Evolutionary conservation across 129 eudicot genomes (phyloP), one percentile per base, ranked within the genome.

Genomic region (Dittrichia graveolens): DNA sequence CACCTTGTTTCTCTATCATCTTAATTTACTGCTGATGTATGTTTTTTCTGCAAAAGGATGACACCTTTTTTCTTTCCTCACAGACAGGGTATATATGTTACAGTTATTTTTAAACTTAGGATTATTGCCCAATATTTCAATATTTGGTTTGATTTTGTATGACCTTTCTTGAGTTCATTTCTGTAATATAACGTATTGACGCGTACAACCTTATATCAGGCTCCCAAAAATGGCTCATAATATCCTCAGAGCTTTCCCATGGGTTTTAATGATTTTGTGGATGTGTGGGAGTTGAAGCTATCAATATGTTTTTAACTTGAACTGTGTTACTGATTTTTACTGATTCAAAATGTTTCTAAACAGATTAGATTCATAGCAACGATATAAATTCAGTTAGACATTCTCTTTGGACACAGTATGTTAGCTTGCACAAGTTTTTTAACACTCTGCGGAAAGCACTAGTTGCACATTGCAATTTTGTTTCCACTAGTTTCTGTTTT

Each of bases 401-500:
- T 24, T 24, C 31, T 2, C 31, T 24, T 24, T 24, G 31, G 31
- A 24, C 31, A 24, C 31, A 2, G 31, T 2, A 24, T 24, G 31
- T 24, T 24, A 24, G 31, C 31, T 24, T 24, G 31, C 31, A 24
- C 31, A 24, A 24, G 41, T 48, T 41, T 41, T 37, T 41, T 63
- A 63, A 15, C 50, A 43, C 4, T 0, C 8, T 63, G 4, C 2
- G 10, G 76, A 45, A 72, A 54, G 24, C 65, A 13, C 24, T 45
- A 14, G 59, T 57, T 54, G 64, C 41, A 57, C 34, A 8, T 14
- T 44, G 41, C 61, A 39, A 41, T 37, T 34, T 39, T 65, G 68
- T 40, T 49, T 14, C 47, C 7, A 19, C 65, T 41, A 24, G 54
- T 38, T 38, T 69, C 52, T 73, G 31, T 9, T 71, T 56, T 45